A percentile compares a stretch with the other conserved stretches of the same genome.
phyloP scores from a whole-genome alignment of 805 yeast genomes.

The Teunomyces lycoperdinae region DNA sequence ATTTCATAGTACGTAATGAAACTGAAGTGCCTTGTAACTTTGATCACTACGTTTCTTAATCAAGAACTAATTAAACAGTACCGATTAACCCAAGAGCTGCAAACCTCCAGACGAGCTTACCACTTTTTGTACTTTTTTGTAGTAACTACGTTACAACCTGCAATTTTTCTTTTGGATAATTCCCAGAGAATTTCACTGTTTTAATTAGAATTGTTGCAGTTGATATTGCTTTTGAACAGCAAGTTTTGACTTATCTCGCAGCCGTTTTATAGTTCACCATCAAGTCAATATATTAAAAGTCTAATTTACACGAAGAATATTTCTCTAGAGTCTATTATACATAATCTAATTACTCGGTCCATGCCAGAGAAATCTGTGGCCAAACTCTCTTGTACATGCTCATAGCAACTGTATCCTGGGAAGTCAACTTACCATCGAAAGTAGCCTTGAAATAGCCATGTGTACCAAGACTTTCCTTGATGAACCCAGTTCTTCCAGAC shows the following conservation, averaged over 20 bases:
- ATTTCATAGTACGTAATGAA: too few species aligned
- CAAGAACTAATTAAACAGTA: too few species aligned
- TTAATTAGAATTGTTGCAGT: too few species aligned
- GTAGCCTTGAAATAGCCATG: constrained; percentile 97
- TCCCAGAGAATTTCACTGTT: too few species aligned
- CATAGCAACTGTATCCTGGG: constrained; percentile 94
- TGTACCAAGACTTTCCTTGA: constrained; percentile 94
- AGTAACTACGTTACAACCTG: too few species aligned
- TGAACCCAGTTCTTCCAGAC: constrained; percentile 89
- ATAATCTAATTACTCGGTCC: constrained; percentile 22
- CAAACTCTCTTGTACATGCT: constrained; percentile 89
- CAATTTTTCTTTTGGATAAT: too few species aligned
- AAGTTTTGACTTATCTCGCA: background rate
- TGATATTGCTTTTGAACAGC: too few species aligned
- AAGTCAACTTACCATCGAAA: constrained; percentile 83
- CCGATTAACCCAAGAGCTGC: too few species aligned
- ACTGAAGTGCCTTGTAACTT: too few species aligned
- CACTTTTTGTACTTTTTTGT: too few species aligned
- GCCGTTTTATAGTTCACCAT: background rate
- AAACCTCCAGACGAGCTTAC: too few species aligned
- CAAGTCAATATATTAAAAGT: background rate
- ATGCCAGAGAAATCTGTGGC: constrained; percentile 57
- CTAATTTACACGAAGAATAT: constrained; percentile 9
- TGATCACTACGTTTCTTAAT: too few species aligned
- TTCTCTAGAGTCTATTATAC: constrained; percentile 3